Evolutionary conservation across 1,284 basidiomycete genomes (phyloP).

Genomic region (Rhodotorula sp.): DNA sequence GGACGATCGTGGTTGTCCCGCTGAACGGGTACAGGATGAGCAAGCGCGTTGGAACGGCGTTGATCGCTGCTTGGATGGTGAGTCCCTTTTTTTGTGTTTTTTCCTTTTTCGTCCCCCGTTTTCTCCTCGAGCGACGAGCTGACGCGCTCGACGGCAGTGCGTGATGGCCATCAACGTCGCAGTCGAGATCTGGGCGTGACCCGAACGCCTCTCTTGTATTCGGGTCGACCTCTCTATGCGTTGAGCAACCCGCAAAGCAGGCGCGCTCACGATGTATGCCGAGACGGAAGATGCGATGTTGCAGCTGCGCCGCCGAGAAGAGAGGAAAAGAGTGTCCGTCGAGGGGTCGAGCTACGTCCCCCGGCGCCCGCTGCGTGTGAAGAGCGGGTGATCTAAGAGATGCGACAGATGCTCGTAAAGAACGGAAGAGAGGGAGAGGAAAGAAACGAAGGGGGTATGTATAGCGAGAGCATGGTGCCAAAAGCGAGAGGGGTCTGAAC

Average conservation of each 20-base stretch:
- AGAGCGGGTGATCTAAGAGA: neutral
- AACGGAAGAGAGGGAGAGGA: neutral
- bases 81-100: neutral
- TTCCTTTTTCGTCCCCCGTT: constrained; percentile 42
- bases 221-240: neutral
- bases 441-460: neutral
- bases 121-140: constrained; percentile 53
- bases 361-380: too few species aligned
- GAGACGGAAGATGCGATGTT: neutral
- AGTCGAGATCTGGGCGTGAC: constrained; percentile 26
- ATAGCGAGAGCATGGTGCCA: neutral
- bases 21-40: constrained; percentile 77
- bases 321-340: neutral
- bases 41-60: constrained; percentile 70
- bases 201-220: neutral
- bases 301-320: neutral
- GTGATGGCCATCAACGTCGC: constrained; percentile 25
- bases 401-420: neutral
- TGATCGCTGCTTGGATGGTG: constrained; percentile 68
- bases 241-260: too few species aligned
- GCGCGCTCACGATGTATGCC: too few species aligned
- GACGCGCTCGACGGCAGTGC: constrained; percentile 2
- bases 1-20: constrained; percentile 81
- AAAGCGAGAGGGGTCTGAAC: neutral
- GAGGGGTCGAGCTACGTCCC: neutral